Percentiles rank a stretch among this genome's conserved stretches.
Evolutionary conservation across 164 flowering plant genomes (phyloP).

Genomic region (Hamamelis virginiana): DNA sequence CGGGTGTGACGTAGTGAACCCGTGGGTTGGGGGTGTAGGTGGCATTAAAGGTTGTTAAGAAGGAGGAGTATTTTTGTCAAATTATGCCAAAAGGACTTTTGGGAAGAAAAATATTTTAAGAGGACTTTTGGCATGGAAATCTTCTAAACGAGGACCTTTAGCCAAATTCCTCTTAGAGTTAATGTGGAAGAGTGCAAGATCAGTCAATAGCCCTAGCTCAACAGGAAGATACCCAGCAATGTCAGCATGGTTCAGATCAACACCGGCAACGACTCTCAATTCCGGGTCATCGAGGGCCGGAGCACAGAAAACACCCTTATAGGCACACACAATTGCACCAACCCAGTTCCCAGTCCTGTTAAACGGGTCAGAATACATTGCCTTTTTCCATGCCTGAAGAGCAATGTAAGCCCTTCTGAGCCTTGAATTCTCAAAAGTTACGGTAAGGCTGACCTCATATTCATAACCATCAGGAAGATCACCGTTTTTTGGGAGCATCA

Average conservation of each 20-base stretch:
- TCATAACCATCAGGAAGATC: slow-evolving; percentile 40
- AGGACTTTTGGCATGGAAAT: no score
- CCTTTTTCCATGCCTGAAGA: slow-evolving; percentile 67
- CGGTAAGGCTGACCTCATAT: slow-evolving; percentile 15
- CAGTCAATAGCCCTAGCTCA: slow-evolving; percentile 68
- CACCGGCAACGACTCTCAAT: slow-evolving; percentile 59
- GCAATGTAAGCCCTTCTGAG: slow-evolving; percentile 58
- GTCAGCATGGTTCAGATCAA: slow-evolving; percentile 72
- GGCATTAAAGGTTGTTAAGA: no score
- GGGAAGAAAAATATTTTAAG: no score
- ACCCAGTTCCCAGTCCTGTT: slow-evolving; percentile 65
- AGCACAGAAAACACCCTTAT: slow-evolving; percentile 67
- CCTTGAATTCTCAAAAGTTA: slow-evolving; percentile 42
- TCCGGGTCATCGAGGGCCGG: slow-evolving; percentile 51
- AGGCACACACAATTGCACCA: slow-evolving; percentile 63
- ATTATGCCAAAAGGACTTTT: no score
- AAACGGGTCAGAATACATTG: slow-evolving; percentile 68
- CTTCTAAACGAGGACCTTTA: no score
- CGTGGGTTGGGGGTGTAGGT: no score
- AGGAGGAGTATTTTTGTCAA: no score
- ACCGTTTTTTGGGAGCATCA: no score
- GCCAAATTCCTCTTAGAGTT: no score
- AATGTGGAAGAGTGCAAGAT: slow-evolving; percentile 62
- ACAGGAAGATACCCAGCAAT: slow-evolving; percentile 73
- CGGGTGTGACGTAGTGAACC: no score